phyloP scores from a whole-genome alignment of 2,329 filamentous ascomycete species.

The Akanthomyces lecanii region DNA sequence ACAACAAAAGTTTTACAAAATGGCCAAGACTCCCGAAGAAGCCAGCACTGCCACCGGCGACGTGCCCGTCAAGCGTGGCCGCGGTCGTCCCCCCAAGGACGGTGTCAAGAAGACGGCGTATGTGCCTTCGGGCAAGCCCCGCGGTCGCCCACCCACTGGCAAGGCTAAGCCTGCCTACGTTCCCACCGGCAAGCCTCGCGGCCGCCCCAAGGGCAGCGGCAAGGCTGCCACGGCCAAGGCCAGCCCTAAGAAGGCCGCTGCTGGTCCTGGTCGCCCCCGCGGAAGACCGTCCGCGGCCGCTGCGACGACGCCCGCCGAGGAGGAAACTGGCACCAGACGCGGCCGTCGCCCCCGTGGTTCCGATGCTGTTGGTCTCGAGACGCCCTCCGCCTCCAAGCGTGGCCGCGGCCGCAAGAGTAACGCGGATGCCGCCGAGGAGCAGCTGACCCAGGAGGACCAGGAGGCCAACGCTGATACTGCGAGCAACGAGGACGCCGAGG shows the following conservation, averaged over 20 bases:
- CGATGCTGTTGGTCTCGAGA: background rate
- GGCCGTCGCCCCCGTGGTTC: conserved; percentile 5
- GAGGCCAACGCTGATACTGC: conserved; percentile 21
- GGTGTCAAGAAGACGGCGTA: conserved; percentile 36
- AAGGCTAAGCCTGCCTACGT: conserved; percentile 31
- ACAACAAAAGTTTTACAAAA: background rate
- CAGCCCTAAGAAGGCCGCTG: conserved; percentile 10
- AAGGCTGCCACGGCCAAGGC: conserved; percentile 19
- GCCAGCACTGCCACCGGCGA: conserved; percentile 19
- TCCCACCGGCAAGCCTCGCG: conserved; percentile 44
- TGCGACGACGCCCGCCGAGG: conserved; percentile 25
- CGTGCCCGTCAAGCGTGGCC: conserved; percentile 30
- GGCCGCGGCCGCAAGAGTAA: conserved; percentile 16
- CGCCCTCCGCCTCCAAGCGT: background rate
- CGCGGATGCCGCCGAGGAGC: conserved; percentile 25
- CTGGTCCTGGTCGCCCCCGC: conserved; percentile 28
- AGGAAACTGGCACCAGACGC: conserved; percentile 3
- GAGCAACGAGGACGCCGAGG: conserved; percentile 22
- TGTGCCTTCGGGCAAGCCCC: conserved; percentile 36
- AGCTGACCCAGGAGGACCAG: conserved; percentile 21
- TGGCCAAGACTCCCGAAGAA: conserved; percentile 28
- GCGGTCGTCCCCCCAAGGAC: conserved; percentile 37
- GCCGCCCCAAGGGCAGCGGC: conserved; percentile 41
- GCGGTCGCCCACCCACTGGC: conserved; percentile 38
- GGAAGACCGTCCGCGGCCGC: conserved; percentile 23